Conservation (phyloP, 257 asterid genomes). For the Phtheirospermum japonicum region DNA sequence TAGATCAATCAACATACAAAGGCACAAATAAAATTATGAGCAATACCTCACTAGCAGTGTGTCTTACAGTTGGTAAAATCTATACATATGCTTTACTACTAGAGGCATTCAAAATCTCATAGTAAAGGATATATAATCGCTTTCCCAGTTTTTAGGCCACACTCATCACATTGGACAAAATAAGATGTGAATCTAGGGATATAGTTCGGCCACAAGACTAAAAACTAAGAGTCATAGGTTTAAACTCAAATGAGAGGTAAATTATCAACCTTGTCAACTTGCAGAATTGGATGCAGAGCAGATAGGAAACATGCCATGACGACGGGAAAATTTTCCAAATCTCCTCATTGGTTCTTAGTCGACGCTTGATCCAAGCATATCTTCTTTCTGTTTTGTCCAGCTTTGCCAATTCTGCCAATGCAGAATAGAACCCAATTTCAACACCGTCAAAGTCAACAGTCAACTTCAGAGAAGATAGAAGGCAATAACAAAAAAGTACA, state of each 20-base stretch:
- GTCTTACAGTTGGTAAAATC: slow-evolving; percentile 8
- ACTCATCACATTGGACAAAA: slow-evolving; percentile 21
- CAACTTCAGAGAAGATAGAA: slow-evolving; percentile 18
- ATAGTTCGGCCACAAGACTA: slow-evolving; percentile 19
- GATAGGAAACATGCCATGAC: slow-evolving; percentile 90
- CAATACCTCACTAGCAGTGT: background rate
- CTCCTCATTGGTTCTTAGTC: slow-evolving; percentile 90
- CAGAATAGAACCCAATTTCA: slow-evolving; percentile 27
- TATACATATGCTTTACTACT: slow-evolving; percentile 16
- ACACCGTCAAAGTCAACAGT: slow-evolving; percentile 21
- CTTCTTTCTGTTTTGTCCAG: slow-evolving; percentile 93
- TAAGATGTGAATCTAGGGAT: slow-evolving; percentile 19
- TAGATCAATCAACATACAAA: slow-evolving; percentile 11
- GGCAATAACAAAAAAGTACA: slow-evolving; percentile 8
- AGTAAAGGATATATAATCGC: slow-evolving; percentile 12
- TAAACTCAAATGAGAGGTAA: slow-evolving; percentile 25
- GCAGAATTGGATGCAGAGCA: slow-evolving; percentile 97
- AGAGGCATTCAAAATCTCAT: slow-evolving; percentile 18
- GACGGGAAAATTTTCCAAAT: slow-evolving; percentile 93
- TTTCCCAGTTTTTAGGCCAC: slow-evolving; percentile 8
- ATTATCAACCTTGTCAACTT: slow-evolving; percentile 83
- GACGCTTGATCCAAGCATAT: slow-evolving; percentile 96
- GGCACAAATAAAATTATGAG: background rate
- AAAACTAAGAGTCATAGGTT: slow-evolving; percentile 15
- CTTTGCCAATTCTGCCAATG: slow-evolving; percentile 71